These are phyloP conservation scores for Saussurea involucrata DNA, from an alignment of 129 eudicot species.

Conservation along the genomic window DNA sequence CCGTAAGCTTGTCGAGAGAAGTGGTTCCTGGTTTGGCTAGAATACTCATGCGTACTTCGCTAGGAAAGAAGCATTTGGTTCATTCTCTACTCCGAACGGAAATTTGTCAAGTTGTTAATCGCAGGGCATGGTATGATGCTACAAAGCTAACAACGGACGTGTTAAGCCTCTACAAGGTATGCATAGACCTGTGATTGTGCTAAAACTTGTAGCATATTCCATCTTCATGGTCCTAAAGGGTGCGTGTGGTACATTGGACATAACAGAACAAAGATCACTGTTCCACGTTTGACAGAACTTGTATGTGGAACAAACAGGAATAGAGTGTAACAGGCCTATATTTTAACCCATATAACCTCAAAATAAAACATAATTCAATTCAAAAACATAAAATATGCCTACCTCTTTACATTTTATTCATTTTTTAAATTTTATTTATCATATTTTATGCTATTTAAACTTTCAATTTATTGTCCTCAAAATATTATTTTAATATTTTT, in stretches of 20 bases:
- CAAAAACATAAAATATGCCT: no score
- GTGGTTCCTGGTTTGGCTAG: conserved; percentile 93
- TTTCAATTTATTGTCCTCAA: no score
- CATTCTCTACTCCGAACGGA: conserved; percentile 84
- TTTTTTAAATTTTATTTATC: no score
- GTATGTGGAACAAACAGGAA: no score
- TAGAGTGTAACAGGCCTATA: no score
- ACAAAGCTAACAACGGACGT: conserved; percentile 88
- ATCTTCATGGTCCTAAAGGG: background rate
- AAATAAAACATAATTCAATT: no score
- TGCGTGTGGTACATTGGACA: no score
- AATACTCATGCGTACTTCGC: conserved; percentile 77
- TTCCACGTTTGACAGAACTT: no score
- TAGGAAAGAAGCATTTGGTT: conserved; percentile 85
- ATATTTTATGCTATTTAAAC: no score
- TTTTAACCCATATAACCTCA: no score
- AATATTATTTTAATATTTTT: no score
- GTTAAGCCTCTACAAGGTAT: conserved; percentile 87
- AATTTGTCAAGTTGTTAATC: conserved; percentile 82
- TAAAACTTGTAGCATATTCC: background rate
- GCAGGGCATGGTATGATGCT: conserved; percentile 97
- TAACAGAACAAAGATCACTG: background rate
- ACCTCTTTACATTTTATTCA: no score
- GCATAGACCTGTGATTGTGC: background rate
- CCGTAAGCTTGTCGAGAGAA: conserved; percentile 86